Evolutionary conservation across 495 filamentous ascomycete genomes (phyloP).

Genomic region (Talaromyces borbonicus): DNA sequence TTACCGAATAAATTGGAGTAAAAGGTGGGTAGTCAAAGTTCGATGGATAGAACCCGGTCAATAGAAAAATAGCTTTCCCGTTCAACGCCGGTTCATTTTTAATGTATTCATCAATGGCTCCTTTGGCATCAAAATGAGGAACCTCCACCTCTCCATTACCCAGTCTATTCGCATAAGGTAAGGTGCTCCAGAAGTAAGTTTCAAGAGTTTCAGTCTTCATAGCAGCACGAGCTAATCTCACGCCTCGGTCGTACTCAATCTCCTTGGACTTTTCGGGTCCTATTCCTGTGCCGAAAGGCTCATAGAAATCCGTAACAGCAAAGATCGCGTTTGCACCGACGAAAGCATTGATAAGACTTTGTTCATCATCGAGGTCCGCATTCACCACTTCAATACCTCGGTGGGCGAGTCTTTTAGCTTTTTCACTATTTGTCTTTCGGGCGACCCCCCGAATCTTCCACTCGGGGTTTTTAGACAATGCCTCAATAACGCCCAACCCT

Average conservation of each 20-base stretch:
- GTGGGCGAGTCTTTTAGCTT: constrained; percentile 19
- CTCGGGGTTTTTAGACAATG: constrained; percentile 20
- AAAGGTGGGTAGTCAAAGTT: constrained; percentile 8
- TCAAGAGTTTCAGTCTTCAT: constrained; percentile 30
- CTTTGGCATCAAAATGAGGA: constrained; percentile 23
- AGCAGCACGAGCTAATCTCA: constrained; percentile 37
- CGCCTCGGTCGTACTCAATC: constrained; percentile 33
- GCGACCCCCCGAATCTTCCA: constrained; percentile 29
- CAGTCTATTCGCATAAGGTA: constrained; percentile 22
- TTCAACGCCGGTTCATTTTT: constrained; percentile 13
- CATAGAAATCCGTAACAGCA: constrained; percentile 40
- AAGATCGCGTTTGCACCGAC: constrained; percentile 38
- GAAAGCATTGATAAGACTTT: constrained; percentile 32
- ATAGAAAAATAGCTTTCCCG: constrained; percentile 22
- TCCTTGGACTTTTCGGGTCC: constrained; percentile 23
- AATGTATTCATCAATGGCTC: constrained; percentile 17
- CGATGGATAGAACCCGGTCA: constrained; percentile 10
- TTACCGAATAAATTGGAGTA: background rate
- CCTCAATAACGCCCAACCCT: constrained; percentile 28
- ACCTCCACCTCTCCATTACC: constrained; percentile 19
- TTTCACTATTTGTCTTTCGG: constrained; percentile 24
- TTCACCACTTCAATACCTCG: constrained; percentile 40
- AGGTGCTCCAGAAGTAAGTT: constrained; percentile 26
- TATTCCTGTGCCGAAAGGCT: constrained; percentile 9
- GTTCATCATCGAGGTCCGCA: constrained; percentile 31